These are phyloP conservation scores for Bombardia bombarda DNA, from an alignment of 495 filamentous ascomycete genomes.

Conservation along the genomic window DNA sequence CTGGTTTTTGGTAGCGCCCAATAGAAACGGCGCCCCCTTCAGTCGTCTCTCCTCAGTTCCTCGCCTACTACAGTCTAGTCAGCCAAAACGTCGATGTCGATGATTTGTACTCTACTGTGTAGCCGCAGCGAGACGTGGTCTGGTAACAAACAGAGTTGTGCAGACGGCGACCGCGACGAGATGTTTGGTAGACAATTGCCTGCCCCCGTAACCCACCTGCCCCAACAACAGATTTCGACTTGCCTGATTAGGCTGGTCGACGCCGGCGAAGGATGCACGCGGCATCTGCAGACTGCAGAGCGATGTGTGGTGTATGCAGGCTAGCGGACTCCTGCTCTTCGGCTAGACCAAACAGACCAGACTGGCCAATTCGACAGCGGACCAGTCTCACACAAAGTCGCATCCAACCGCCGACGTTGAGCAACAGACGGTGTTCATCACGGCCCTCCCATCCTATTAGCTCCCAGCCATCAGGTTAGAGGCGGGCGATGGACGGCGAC, in stretches of 20 bases:
- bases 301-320: too few species aligned
- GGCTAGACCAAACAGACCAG: too few species aligned
- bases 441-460: too few species aligned
- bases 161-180: neutral
- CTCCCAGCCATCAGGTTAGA: neutral
- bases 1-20: too few species aligned
- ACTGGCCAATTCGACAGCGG: constrained; percentile 1
- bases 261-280: neutral
- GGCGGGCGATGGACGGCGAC: neutral
- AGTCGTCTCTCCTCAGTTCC: neutral
- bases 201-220: neutral
- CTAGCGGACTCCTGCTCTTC: too few species aligned
- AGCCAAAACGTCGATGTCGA: neutral
- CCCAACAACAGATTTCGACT: neutral
- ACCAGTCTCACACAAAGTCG: neutral
- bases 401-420: neutral
- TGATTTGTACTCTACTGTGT: neutral
- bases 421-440: neutral
- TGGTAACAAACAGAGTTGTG: neutral
- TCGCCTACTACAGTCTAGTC: neutral
- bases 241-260: constrained; percentile 14
- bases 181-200: neutral
- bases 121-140: neutral
- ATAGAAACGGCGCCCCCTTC: constrained; percentile 2
- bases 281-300: constrained; percentile 11